These are phyloP conservation scores for Litsea cubeba DNA, from an alignment of 164 flowering plant species.

Conservation along the genomic window DNA sequence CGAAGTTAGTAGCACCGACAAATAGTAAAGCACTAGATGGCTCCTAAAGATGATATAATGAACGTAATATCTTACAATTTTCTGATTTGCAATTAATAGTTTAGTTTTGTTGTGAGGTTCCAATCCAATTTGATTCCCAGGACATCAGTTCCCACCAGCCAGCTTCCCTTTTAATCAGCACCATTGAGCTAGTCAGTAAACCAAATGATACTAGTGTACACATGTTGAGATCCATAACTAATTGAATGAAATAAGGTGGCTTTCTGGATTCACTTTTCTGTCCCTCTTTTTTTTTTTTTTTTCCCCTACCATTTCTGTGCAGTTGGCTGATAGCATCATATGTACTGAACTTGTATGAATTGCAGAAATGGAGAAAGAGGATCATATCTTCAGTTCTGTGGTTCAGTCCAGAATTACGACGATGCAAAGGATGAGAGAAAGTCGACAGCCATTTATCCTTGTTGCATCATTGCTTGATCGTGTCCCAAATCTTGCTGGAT, in stretches of 20 bases:
- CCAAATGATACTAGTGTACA: too few relatives aligned
- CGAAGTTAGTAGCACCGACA: too few relatives aligned
- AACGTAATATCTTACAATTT: too few relatives aligned
- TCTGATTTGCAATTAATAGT: too few relatives aligned
- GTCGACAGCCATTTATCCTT: constrained; percentile 63
- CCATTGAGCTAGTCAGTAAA: too few relatives aligned
- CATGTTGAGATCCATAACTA: not conserved
- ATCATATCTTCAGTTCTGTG: constrained; percentile 60
- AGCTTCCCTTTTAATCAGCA: too few relatives aligned
- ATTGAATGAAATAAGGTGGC: not conserved
- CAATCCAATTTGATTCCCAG: too few relatives aligned
- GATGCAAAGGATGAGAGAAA: constrained; percentile 47
- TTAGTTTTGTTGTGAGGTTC: too few relatives aligned
- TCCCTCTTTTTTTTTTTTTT: not conserved
- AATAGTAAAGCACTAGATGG: too few relatives aligned
- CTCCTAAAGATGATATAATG: too few relatives aligned
- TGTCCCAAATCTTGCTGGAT: constrained; percentile 94
- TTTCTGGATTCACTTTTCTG: not conserved
- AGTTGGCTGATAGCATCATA: not conserved
- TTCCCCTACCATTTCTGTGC: not conserved
- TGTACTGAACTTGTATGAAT: not conserved
- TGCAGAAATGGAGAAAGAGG: constrained; percentile 81
- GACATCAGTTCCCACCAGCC: too few relatives aligned
- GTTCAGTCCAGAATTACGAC: constrained; percentile 51
- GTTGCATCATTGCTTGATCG: constrained; percentile 97